These are phyloP conservation scores for Penicillium herquei DNA, from an alignment of 495 filamentous ascomycete genomes.

Conservation along the genomic window DNA sequence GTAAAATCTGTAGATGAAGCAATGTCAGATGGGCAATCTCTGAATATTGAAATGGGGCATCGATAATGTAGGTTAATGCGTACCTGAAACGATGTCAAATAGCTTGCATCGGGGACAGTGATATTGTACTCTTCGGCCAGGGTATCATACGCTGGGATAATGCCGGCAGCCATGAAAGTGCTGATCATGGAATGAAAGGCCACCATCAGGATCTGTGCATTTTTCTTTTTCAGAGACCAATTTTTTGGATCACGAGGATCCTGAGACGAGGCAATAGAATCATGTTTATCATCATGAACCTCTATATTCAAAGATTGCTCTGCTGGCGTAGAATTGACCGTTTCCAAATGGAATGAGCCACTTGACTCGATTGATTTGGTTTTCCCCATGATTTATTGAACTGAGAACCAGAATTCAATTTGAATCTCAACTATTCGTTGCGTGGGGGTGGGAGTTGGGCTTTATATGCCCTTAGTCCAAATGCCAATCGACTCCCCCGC, in stretches of 20 bases:
- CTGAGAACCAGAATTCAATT: no score
- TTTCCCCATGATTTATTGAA: neutral
- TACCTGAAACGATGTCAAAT: constrained; percentile 32
- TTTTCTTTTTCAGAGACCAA: constrained; percentile 33
- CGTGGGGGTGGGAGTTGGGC: no score
- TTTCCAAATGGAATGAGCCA: neutral
- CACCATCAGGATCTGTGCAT: constrained; percentile 35
- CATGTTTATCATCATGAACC: no score
- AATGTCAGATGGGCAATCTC: neutral
- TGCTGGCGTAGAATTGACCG: neutral
- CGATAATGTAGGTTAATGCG: no score
- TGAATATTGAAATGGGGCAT: neutral
- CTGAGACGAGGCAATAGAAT: neutral
- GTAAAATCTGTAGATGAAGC: constrained; percentile 21
- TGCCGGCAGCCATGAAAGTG: constrained; percentile 36
- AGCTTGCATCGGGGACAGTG: constrained; percentile 27
- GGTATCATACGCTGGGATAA: constrained; percentile 30
- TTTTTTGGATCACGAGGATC: constrained; percentile 22
- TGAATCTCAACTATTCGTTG: no score
- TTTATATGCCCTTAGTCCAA: no score
- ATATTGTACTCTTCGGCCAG: constrained; percentile 27
- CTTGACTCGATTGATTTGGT: neutral
- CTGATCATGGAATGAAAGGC: constrained; percentile 35
- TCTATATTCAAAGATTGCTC: no score
- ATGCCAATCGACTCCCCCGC: no score